Evolutionary conservation across 345 rosid species (phyloP).

Genomic region (Populus tremula): DNA sequence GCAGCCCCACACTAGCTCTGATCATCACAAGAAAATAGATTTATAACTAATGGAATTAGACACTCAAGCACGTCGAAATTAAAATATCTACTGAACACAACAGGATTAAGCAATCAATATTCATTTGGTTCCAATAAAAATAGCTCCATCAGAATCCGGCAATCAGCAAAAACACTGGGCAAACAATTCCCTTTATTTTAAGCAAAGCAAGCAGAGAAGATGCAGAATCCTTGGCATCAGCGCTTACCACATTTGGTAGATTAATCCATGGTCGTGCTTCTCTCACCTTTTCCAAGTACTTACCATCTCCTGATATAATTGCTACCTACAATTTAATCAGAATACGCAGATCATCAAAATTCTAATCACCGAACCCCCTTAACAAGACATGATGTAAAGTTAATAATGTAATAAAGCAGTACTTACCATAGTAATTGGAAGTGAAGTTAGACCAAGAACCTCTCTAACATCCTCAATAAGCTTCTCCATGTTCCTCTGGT

Average conservation of each 20-base stretch:
- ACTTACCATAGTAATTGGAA: constrained; percentile 71
- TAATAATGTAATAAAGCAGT: background rate
- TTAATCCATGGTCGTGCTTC: constrained; percentile 62
- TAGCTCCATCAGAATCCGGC: background rate
- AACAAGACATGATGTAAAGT: background rate
- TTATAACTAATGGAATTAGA: too few relatives aligned
- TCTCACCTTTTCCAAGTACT: constrained; percentile 64
- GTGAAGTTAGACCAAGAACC: constrained; percentile 65
- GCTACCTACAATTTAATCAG: constrained; percentile 53
- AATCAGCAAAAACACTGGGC: background rate
- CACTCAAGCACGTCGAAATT: too few relatives aligned
- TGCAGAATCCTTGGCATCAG: constrained; percentile 56
- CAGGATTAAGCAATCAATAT: too few relatives aligned
- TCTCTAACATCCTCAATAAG: constrained; percentile 53
- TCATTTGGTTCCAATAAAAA: too few relatives aligned
- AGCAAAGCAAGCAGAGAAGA: background rate
- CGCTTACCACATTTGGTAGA: constrained; percentile 55
- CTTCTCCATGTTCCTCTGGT: constrained; percentile 53
- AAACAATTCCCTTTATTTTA: background rate
- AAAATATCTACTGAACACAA: too few relatives aligned
- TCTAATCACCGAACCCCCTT: too few relatives aligned
- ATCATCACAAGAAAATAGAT: too few relatives aligned
- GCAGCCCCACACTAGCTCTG: too few relatives aligned
- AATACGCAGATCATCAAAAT: background rate
- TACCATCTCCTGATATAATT: constrained; percentile 63